Evolutionary conservation across 192 early-diverging fungal genomes (phyloP), one percentile per base, ranked within the genome.

Genomic region (Linnemannia schmuckeri): DNA sequence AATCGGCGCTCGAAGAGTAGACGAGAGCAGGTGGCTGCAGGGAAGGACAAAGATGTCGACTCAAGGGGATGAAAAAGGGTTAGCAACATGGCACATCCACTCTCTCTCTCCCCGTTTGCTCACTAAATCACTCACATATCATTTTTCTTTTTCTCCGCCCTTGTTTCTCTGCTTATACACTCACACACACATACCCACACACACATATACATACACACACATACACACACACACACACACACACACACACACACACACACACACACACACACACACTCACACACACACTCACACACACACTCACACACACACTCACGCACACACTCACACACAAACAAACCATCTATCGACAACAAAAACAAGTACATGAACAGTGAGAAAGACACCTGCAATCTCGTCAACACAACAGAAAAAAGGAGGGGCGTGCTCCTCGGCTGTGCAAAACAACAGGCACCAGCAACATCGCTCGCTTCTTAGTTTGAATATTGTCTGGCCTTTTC

Each of bases 1-100:
- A 66, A 66, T 66, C 61, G 61, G 61, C 61, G 61, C 61, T 27
- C n/a, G 13, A 66, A 66, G 61, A 66, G 61, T 66, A 66, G 61
- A 66, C 9, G 30, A 66, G 61, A 66, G 61, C 61, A 35, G 61
- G 61, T 66, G 61, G 61, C 61, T 35, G 13, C 61, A 30, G 15
- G 10, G 3, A 66, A 33, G 7, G n/a, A 7, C 22, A 57, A 9
- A 5, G 30, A 2, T 33, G 61, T 66, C 61, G 61, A 66, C 61
- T 66, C 61, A n/a, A 27, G 1, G 12, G 55, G 0, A 61, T 5
- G 10, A 63, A 63, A 63, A 9, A 27, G 57, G 27, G 55, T 57
- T 0, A n/a, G 55, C 55, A 57, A 52, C 49, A 52, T 52, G 49
- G 49, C 49, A 52, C 47, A 49, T 49, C 47, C 13, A 49, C 47